Evolutionary conservation across 306 rosid species (phyloP).

Genomic region (Inga leiocalycina): DNA sequence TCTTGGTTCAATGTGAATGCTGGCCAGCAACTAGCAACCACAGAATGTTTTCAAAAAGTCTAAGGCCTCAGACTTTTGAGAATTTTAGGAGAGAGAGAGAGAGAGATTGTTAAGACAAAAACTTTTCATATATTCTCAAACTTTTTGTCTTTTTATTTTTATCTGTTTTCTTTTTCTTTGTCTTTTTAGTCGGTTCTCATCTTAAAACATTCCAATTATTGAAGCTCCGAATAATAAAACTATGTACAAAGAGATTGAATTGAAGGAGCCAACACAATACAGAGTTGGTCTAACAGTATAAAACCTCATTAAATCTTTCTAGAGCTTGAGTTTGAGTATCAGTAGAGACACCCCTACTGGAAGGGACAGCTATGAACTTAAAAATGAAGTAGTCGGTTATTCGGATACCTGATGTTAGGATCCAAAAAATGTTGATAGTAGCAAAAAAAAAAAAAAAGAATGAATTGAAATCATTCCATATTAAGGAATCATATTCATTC

Average conservation of each 20-base stretch:
- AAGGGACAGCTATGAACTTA: rapidly evolving
- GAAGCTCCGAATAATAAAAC: background rate
- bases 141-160: conserved; percentile 14
- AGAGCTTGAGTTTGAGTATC: no score
- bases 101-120: conserved; percentile 16
- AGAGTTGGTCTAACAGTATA: no score
- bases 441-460: background rate
- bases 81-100: conserved; percentile 2
- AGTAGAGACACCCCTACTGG: no score
- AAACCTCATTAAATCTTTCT: no score
- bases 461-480: background rate
- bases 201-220: conserved; percentile 28
- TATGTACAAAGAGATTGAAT: background rate
- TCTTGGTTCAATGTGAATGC: conserved; percentile 32
- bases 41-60: conserved; percentile 35
- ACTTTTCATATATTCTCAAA: conserved; percentile 32
- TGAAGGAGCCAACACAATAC: no score
- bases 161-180: background rate
- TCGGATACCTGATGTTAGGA: no score
- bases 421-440: no score
- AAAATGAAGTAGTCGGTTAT: no score
- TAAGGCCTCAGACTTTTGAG: conserved; percentile 33
- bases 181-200: background rate
- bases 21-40: conserved; percentile 11
- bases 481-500: background rate